A percentile compares a stretch with the other conserved stretches of the same genome.
Evolutionary conservation across 2,329 filamentous ascomycete genomes (phyloP).

Genomic region (Monosporascus sp.): DNA sequence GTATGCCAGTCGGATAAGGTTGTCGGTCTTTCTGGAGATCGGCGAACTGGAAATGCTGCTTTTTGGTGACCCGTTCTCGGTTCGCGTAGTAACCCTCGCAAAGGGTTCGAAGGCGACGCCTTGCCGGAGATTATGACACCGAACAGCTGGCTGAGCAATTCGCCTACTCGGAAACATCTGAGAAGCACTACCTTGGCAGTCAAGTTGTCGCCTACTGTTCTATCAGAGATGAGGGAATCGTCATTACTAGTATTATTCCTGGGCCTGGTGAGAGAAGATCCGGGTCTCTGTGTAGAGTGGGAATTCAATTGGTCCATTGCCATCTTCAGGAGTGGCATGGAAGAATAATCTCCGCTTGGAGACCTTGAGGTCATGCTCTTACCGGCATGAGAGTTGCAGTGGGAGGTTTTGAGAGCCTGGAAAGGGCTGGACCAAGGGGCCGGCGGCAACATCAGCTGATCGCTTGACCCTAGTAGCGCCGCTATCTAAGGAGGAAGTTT

Average conservation of each 20-base stretch:
- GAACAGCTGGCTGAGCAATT: slow-evolving; percentile 45
- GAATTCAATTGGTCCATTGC: slow-evolving; percentile 12
- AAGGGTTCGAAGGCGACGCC: slow-evolving; percentile 55
- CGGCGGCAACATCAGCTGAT: slow-evolving; percentile 3
- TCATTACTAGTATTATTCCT: background rate
- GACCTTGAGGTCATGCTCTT: background rate
- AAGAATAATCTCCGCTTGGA: background rate
- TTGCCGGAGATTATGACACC: slow-evolving; percentile 26
- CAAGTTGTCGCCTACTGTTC: no score
- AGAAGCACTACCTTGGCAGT: slow-evolving; percentile 41
- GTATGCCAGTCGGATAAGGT: slow-evolving; percentile 37
- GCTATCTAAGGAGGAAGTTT: background rate
- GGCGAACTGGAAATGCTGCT: slow-evolving; percentile 59
- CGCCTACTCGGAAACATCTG: slow-evolving; percentile 59
- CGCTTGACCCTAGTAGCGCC: slow-evolving; percentile 4
- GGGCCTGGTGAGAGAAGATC: background rate
- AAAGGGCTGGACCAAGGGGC: slow-evolving; percentile 10
- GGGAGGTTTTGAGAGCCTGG: slow-evolving; percentile 14
- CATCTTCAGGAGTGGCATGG: slow-evolving; percentile 1
- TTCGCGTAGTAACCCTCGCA: slow-evolving; percentile 54
- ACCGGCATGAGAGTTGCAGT: slow-evolving; percentile 3
- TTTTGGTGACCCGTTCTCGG: slow-evolving; percentile 41
- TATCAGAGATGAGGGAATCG: no score
- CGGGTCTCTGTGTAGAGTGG: slow-evolving; percentile 2
- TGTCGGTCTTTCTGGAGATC: slow-evolving; percentile 56